Evolutionary conservation across 2,329 filamentous ascomycete genomes (phyloP), one percentile per base, ranked within the genome.

Genomic region (Rhinocladiella similis): DNA sequence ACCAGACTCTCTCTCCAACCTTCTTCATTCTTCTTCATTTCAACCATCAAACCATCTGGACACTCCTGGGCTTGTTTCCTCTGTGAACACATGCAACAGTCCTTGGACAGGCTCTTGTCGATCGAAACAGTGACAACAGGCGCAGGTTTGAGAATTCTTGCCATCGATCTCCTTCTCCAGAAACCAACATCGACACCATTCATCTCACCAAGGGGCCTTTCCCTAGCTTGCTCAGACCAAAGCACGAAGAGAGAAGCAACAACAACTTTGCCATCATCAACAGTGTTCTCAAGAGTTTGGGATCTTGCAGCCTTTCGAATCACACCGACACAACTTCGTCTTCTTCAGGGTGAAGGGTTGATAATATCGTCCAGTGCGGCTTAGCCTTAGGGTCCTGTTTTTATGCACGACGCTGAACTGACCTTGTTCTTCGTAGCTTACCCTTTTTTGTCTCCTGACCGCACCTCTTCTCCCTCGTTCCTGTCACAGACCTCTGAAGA

Each of bases 381-480:
- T 57, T 57, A 43, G 54, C 54, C 54, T 57, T 57, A 43, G 54
- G 50, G 16, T 42, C 12, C 38, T 16, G 42, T 9, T 27, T 39
- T n/a, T 27, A 7, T 4, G 25, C 47, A 38, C 27, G 19, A 49
- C n/a, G 25, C 18, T 33, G 41, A 36, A 52, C 54, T 57, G 50
- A 53, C 54, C 42, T 36, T 29, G 2, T 18, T 18, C 3, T 43
- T 39, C 35, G 25, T 43, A 39, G 27, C 38, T 29, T 39, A 46
- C 18, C 27, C 25, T 48, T 48, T 52, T 38, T 22, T 48, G 19
- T 18, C 29, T 33, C 18, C 19, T 35, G 22, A 22, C 14, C 18
- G 3, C 46, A 42, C 12, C 29, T 20, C 5, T 20, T 41, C 41
- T 39, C 14, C 16, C 51, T 46, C 47, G 20, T 22, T 43, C 41